Percentiles rank a stretch among this genome's conserved stretches.
Conservation (phyloP, 495 filamentous ascomycete species). For the Xylaria palmicola region DNA sequence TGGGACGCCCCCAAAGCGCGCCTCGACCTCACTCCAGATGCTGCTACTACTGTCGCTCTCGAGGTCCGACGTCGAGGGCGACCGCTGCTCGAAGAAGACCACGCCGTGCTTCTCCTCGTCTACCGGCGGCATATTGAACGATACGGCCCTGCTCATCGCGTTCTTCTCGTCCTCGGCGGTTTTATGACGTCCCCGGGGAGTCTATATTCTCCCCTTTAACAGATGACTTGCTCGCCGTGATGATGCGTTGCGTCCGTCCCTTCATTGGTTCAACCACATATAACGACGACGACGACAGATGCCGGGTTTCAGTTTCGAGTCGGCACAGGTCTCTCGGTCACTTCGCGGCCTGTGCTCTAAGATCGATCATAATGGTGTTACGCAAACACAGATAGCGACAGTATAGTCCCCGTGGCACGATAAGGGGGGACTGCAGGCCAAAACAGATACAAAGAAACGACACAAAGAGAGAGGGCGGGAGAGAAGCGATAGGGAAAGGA, state of each 20-base stretch:
- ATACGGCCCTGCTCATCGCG: slow-evolving; percentile 1
- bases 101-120: slow-evolving; percentile 24
- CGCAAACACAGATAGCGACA: too few relatives aligned
- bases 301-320: too few relatives aligned
- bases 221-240: background rate
- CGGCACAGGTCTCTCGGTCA: too few relatives aligned
- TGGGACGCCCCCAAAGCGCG: slow-evolving; percentile 23
- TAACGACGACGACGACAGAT: too few relatives aligned
- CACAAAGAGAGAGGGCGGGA: too few relatives aligned
- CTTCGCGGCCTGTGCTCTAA: too few relatives aligned
- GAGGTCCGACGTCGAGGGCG: slow-evolving; percentile 27
- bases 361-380: too few relatives aligned
- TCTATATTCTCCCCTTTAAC: background rate
- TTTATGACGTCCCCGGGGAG: too few relatives aligned
- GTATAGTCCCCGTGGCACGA: too few relatives aligned
- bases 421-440: too few relatives aligned
- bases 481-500: too few relatives aligned
- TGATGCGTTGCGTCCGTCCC: background rate
- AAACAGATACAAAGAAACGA: too few relatives aligned
- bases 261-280: background rate
- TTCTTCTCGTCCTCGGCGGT: background rate
- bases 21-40: slow-evolving; percentile 25
- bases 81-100: slow-evolving; percentile 28
- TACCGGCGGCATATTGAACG: slow-evolving; percentile 7
- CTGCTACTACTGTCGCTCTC: slow-evolving; percentile 30